Base-by-base conservation (phyloP, 208 protist species). In the Wallacemonas sp. region DNA sequence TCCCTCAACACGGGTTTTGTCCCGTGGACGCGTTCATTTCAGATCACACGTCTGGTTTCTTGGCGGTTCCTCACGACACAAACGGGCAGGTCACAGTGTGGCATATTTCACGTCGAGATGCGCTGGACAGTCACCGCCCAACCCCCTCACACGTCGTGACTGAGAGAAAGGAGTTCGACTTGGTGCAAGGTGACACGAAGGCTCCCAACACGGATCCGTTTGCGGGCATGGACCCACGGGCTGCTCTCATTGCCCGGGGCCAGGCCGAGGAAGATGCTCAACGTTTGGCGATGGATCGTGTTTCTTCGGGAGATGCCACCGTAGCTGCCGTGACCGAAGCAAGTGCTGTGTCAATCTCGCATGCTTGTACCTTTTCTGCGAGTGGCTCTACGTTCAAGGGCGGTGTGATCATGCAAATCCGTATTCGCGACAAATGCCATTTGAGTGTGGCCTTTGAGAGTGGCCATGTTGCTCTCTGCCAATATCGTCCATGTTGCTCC, bases 1-100 rank as follows among this genome's bases (percentile, higher is more conserved):
- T 86, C n/a, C 84, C 82, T 17, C 88, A 91, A 44, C 72, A 91
- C 62, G 84, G 80, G 14, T 94, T 91, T 61, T 91, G 88, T 44
- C 54, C 80, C 1, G 84, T 80, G 0, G 53, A 39, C 51, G 51
- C 41, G 9, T 58, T 5, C 60, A n/a, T 59, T 42, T 28, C 21
- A 73, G 47, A 31, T 21, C 19, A 62, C 63, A 1, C 69, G 31
- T 53, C 47, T 22, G 41, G 17, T 8, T 14, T 56, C 34, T 36
- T 88, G 15, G 82, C 80, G 2, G 59, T 92, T 46, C 82, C 86
- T 17, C 79, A 88, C 47, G 86, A 88, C 26, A 62, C 61, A 22
- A 64, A 77, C 46, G 82, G 81, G 11, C 47, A 82, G 26, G 54
- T 92, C 5, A 84, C 77, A 14, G 30, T 79, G 19, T 84, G 72